Percentiles rank a stretch among this genome's conserved stretches.
Evolutionary conservation across 164 flowering plant genomes (phyloP).

Genomic region (Magnolia officinalis): DNA sequence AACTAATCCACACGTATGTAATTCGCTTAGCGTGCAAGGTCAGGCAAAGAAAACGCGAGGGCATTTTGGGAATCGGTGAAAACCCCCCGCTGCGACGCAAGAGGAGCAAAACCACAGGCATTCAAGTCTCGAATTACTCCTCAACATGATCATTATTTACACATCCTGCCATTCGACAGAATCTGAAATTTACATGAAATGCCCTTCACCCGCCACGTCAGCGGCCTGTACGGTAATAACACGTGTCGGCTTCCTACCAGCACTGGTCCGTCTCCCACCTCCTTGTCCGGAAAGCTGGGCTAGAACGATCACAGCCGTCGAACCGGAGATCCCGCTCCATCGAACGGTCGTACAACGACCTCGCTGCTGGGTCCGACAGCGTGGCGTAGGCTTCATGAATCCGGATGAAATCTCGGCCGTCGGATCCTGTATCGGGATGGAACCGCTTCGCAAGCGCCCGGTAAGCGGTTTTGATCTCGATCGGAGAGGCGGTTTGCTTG

Average conservation of each 20-base stretch:
- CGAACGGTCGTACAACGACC: conserved; percentile 44
- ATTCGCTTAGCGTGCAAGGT: too few relatives aligned
- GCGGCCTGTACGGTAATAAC: too few relatives aligned
- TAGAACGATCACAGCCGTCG: not conserved
- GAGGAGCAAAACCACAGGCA: too few relatives aligned
- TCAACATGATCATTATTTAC: too few relatives aligned
- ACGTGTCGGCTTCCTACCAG: conserved; percentile 39
- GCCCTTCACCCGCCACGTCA: too few relatives aligned
- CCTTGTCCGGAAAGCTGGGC: conserved; percentile 5
- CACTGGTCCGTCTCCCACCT: conserved; percentile 92
- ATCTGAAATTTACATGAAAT: too few relatives aligned
- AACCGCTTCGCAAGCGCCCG: conserved; percentile 55
- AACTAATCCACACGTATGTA: too few relatives aligned
- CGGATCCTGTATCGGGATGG: conserved; percentile 62
- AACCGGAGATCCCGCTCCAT: conserved; percentile 7
- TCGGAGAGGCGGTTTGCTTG: conserved; percentile 37
- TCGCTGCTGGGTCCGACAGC: conserved; percentile 68
- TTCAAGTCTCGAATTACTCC: too few relatives aligned
- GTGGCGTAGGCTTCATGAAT: conserved; percentile 72
- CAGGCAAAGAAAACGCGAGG: too few relatives aligned
- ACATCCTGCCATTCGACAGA: too few relatives aligned
- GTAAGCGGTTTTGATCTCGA: conserved; percentile 69
- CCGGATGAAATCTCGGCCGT: conserved; percentile 58
- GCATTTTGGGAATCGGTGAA: too few relatives aligned
- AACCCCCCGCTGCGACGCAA: too few relatives aligned